These are phyloP conservation scores for Nicotiana obtusifolia DNA, from an alignment of 257 asterid genomes.

Conservation along the genomic window DNA sequence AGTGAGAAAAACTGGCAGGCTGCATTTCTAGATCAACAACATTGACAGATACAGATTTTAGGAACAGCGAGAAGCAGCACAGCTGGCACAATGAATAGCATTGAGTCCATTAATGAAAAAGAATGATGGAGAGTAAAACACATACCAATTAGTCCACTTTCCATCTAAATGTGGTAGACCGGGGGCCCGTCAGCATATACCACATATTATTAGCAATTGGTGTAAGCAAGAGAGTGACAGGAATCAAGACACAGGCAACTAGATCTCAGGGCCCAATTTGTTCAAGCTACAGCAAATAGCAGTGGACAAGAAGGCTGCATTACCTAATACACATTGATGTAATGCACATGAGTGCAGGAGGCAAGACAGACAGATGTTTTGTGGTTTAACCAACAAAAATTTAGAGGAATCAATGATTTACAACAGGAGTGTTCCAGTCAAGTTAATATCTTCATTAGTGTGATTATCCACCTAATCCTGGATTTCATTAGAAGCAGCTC, in stretches of 20 bases:
- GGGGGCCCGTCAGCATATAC: constrained; percentile 25
- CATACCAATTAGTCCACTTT: constrained; percentile 25
- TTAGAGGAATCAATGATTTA: not conserved
- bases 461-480: not conserved
- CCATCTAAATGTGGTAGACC: constrained; percentile 17
- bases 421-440: not conserved
- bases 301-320: constrained; percentile 16
- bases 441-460: not conserved
- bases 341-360: constrained; percentile 16
- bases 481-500: not conserved
- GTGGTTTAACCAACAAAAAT: constrained; percentile 5
- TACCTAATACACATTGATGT: constrained; percentile 14
- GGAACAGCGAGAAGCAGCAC: constrained; percentile 24
- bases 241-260: constrained; percentile 15
- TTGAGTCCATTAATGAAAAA: constrained; percentile 18
- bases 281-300: constrained; percentile 24
- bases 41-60: constrained; percentile 13
- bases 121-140: constrained; percentile 10
- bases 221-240: constrained; percentile 12
- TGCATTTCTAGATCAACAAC: not conserved
- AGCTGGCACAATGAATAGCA: constrained; percentile 38
- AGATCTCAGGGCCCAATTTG: constrained; percentile 28
- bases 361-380: not conserved
- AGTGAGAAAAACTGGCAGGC: not conserved
- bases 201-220: constrained; percentile 10